Percentiles rank a stretch among this genome's conserved stretches.
These are phyloP conservation scores for Saccharomycopsis sp. DNA, from an alignment of 805 yeast species.

Conservation along the genomic window DNA sequence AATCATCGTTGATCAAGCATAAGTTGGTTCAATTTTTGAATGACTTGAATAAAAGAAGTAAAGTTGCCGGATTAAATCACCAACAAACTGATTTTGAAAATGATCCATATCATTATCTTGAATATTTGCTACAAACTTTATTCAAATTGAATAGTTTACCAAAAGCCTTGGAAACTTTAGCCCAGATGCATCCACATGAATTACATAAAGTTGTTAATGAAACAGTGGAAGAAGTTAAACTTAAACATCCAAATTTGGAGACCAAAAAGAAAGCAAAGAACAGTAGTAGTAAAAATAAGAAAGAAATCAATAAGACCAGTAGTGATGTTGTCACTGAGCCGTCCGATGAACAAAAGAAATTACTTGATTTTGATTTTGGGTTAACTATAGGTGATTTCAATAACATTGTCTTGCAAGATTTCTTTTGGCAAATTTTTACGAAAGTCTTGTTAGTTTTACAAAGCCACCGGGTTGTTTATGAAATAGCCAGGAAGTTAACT, in stretches of 20 bases:
- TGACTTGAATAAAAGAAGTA: slow-evolving; percentile 23
- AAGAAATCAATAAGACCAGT: slow-evolving; percentile 18
- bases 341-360: slow-evolving; percentile 14
- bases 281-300: slow-evolving; percentile 22
- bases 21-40: slow-evolving; percentile 32
- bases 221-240: slow-evolving; percentile 57
- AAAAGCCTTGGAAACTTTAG: slow-evolving; percentile 47
- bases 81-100: slow-evolving; percentile 31
- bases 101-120: slow-evolving; percentile 48
- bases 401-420: slow-evolving; percentile 54
- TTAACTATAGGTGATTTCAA: slow-evolving; percentile 39
- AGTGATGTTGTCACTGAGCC: slow-evolving; percentile 29
- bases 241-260: slow-evolving; percentile 38
- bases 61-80: slow-evolving; percentile 30
- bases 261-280: slow-evolving; percentile 23
- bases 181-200: slow-evolving; percentile 53
- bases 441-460: slow-evolving; percentile 59
- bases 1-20: slow-evolving; percentile 34
- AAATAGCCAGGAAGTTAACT: slow-evolving; percentile 36
- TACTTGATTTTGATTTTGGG: slow-evolving; percentile 27
- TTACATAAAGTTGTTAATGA: slow-evolving; percentile 54
- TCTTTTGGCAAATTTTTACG: slow-evolving; percentile 64
- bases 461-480: slow-evolving; percentile 59
- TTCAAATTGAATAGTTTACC: slow-evolving; percentile 55
- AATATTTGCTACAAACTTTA: slow-evolving; percentile 47